Percentiles rank a stretch among this genome's conserved stretches.
Evolutionary conservation across 768 basidiomycete species (phyloP).

Genomic region (Stropharia rugosoannulata): DNA sequence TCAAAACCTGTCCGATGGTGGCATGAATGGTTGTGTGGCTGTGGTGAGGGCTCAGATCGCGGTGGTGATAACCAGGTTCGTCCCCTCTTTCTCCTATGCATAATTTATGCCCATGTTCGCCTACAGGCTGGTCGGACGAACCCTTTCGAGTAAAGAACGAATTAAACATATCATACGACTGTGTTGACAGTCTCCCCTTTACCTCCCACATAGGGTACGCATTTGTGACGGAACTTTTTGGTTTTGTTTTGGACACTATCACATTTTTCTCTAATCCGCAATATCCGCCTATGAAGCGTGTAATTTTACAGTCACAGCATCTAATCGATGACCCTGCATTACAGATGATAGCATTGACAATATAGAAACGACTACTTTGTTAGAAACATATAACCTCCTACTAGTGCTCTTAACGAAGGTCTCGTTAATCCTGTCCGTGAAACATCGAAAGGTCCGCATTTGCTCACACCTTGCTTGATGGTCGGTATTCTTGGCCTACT

Average conservation of each 20-base stretch:
- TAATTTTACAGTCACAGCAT: constrained; percentile 6
- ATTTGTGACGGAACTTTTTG: not conserved
- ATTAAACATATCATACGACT: not conserved
- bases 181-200: not conserved
- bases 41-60: constrained; percentile 70
- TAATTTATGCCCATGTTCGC: constrained; percentile 1
- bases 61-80: constrained; percentile 72
- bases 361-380: too few relatives aligned
- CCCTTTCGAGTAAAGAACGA: constrained; percentile 42
- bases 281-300: constrained; percentile 1
- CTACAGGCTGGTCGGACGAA: constrained; percentile 74
- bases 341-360: too few relatives aligned
- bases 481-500: too few relatives aligned
- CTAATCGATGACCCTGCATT: constrained; percentile 6
- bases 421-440: too few relatives aligned
- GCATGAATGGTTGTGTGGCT: constrained; percentile 87
- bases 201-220: not conserved
- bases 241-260: not conserved
- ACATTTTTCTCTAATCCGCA: constrained; percentile 6
- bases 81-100: constrained; percentile 1
- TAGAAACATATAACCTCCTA: too few relatives aligned
- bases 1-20: constrained; percentile 56
- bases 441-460: too few relatives aligned
- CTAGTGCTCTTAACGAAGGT: too few relatives aligned
- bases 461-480: too few relatives aligned